Percentiles rank a stretch among this genome's conserved stretches.
phyloP scores from a whole-genome alignment of 495 filamentous ascomycete genomes.

The Talaromyces trachyspermus region DNA sequence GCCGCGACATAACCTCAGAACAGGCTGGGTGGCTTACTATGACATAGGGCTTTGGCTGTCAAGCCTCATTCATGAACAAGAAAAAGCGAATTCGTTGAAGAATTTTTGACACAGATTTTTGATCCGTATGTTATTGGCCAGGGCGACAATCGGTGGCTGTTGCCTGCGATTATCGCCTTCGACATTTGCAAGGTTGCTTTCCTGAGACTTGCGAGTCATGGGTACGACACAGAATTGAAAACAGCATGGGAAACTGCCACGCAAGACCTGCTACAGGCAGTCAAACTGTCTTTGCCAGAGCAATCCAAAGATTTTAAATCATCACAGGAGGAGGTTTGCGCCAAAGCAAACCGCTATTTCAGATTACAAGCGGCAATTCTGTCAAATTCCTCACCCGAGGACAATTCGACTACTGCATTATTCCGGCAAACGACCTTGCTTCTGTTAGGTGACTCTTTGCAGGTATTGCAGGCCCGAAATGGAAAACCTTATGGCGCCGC shows the following conservation, averaged over 20 bases:
- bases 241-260: constrained; percentile 48
- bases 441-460: constrained; percentile 43
- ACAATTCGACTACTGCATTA: constrained; percentile 4
- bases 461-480: constrained; percentile 50
- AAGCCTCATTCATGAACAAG: constrained; percentile 33
- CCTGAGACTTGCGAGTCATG: constrained; percentile 18
- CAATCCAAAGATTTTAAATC: constrained; percentile 64
- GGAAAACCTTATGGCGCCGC: constrained; percentile 82
- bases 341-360: constrained; percentile 57
- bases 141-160: constrained; percentile 41
- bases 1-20: constrained; percentile 50
- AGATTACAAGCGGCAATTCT: constrained; percentile 43
- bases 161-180: constrained; percentile 32
- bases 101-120: constrained; percentile 49
- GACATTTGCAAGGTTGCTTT: constrained; percentile 35
- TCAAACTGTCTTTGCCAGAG: constrained; percentile 66
- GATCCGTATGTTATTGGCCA: constrained; percentile 47
- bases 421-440: constrained; percentile 21
- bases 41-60: constrained; percentile 45
- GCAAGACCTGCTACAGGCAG: constrained; percentile 47
- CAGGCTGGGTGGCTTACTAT: constrained; percentile 71
- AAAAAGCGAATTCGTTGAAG: constrained; percentile 39
- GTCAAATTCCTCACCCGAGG: constrained; percentile 14
- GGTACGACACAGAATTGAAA: constrained; percentile 26
- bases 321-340: constrained; percentile 59